Evolutionary conservation across 805 yeast species (phyloP).

Genomic region (Wickerhamiella occidentalis): DNA sequence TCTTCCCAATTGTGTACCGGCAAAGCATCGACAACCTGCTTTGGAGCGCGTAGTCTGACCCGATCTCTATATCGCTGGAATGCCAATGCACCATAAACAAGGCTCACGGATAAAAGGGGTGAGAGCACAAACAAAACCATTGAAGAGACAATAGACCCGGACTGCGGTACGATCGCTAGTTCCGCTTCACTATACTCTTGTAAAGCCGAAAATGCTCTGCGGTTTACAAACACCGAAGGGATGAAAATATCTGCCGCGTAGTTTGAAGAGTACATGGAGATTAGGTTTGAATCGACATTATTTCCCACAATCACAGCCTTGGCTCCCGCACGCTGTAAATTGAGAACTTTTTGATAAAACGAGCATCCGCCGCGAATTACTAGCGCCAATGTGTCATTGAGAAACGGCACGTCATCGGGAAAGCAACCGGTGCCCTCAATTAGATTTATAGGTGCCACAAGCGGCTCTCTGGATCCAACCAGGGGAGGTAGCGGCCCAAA

Average conservation of each 20-base stretch:
- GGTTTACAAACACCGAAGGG: conserved; percentile 43
- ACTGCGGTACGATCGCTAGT: conserved; percentile 20
- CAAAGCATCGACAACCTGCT: conserved; percentile 27
- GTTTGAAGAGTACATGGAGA: conserved; percentile 43
- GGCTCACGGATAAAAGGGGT: conserved; percentile 31
- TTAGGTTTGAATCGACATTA: conserved; percentile 35
- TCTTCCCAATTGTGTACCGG: conserved; percentile 29
- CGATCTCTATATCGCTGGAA: conserved; percentile 28
- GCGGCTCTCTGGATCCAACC: conserved; percentile 15
- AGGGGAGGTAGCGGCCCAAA: conserved; percentile 26
- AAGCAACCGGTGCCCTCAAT: conserved; percentile 21
- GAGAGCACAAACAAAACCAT: conserved; percentile 30
- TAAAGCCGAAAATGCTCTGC: conserved; percentile 31
- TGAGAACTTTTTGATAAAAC: conserved; percentile 40
- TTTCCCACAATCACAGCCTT: conserved; percentile 46
- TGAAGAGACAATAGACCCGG: conserved; percentile 29
- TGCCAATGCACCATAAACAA: conserved; percentile 28
- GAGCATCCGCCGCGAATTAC: conserved; percentile 43
- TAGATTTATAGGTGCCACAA: conserved; percentile 13
- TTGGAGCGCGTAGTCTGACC: conserved; percentile 30
- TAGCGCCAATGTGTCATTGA: conserved; percentile 27
- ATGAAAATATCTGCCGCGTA: conserved; percentile 34
- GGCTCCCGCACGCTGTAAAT: conserved; percentile 37
- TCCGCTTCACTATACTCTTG: conserved; percentile 17
- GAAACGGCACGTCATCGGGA: conserved; percentile 14